Percentiles rank a stretch among this genome's conserved stretches.
phyloP scores from a whole-genome alignment of 257 asterid genomes.

The Solanum sparsipilum region DNA sequence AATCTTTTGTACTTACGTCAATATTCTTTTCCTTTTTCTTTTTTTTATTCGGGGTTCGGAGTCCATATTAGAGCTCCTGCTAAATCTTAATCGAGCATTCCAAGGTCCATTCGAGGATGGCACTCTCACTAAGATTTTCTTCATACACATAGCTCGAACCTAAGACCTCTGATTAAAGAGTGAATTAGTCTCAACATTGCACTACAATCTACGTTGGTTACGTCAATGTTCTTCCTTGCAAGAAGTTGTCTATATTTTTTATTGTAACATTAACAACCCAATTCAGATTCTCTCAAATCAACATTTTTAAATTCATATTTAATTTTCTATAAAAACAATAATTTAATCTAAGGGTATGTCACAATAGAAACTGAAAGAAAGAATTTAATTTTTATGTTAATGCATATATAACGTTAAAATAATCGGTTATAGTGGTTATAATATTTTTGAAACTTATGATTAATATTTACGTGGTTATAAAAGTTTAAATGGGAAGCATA shows the following conservation, averaged over 20 bases:
- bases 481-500: too few relatives aligned
- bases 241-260: not conserved
- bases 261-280: not conserved
- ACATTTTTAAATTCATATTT: not conserved
- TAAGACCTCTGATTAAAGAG: too few relatives aligned
- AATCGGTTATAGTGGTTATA: not conserved
- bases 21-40: not conserved
- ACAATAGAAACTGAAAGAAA: not conserved
- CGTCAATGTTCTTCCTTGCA: not conserved
- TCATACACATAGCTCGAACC: not conserved
- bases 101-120: too few relatives aligned
- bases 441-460: not conserved
- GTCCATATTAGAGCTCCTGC: accelerated
- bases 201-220: too few relatives aligned
- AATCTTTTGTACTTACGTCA: not conserved
- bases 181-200: too few relatives aligned
- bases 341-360: not conserved
- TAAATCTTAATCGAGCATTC: not conserved
- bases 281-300: not conserved
- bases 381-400: not conserved
- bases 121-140: not conserved
- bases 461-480: not conserved
- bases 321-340: not conserved
- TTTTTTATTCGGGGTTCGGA: accelerated
- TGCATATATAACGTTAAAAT: not conserved